Evolutionary conservation across 2,329 filamentous ascomycete species (phyloP), one percentile per base, ranked within the genome.

Genomic region (Epichloe bromicola): DNA sequence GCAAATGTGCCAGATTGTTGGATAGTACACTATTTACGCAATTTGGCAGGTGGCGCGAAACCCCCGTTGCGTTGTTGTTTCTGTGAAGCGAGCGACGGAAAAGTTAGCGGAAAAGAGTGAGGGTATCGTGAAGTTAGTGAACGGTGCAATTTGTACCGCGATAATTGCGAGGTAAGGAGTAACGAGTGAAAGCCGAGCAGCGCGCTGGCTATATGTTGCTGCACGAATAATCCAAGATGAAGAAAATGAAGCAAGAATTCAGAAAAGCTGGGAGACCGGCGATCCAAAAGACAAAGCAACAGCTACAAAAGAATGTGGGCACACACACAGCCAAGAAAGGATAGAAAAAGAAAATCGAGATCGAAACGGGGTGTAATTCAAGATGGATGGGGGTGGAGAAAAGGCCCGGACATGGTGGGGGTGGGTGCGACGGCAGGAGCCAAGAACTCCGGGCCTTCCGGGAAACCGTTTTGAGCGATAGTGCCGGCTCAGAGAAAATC

Each of bases 61-160:
- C 17, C 4, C 33, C 26, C 17, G 45, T 38, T 46, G n/a, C 33
- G 51, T 34, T 33, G 33, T 40, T 11, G 8, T 1, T 11, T 30
- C 26, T 30, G 54, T 56, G 54, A 46, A 54, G 53, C 53, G 48
- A 50, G 50, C 53, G 51, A 56, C 51, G 54, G 47, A 53, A 54
- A 43, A 17, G 17, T 17, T 30, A 26, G 33, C 48, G 11, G 20
- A 30, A 8, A 38, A 19, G 42, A 5, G 14, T 10, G 42, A 20
- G 49, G 49, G n/a, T 51, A 41, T 46, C 39, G n/a, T 26, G 19
- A 23, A 8, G 8, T 34, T 23, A 20, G 36, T 20, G 20, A 30
- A 26, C 19, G 14, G 17, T 10, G 12, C 8, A 30, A 30, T 12
- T 49, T 30, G 38, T 19, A 34, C 10, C 20, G 17, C 26, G 26